Percentiles rank a stretch among this genome's conserved stretches.
Evolutionary conservation across 2,329 filamentous ascomycete genomes (phyloP).

Genomic region (Pseudogymnoascus sp.): DNA sequence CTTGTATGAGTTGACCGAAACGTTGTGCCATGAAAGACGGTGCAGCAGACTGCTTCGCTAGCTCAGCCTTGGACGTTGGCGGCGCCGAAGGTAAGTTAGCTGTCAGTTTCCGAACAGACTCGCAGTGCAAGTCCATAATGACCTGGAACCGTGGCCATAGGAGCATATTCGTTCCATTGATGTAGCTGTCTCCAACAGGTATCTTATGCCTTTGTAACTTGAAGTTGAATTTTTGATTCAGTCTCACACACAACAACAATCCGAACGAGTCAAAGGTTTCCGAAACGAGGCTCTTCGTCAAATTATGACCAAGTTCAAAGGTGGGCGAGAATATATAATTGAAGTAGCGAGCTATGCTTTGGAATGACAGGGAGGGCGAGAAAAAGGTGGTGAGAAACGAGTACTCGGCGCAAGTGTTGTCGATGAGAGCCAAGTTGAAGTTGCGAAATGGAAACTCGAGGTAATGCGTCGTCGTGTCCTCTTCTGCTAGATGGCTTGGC

Average conservation of each 20-base stretch:
- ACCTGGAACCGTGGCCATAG: slow-evolving; percentile 94
- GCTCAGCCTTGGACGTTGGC: slow-evolving; percentile 40
- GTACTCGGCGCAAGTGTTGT: slow-evolving; percentile 93
- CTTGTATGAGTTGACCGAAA: slow-evolving; percentile 89
- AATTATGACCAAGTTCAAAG: slow-evolving; percentile 68
- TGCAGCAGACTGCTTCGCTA: slow-evolving; percentile 62
- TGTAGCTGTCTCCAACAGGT: slow-evolving; percentile 79
- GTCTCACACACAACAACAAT: slow-evolving; percentile 78
- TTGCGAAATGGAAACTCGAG: slow-evolving; percentile 87
- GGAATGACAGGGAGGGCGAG: slow-evolving; percentile 64
- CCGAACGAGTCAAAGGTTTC: slow-evolving; percentile 79
- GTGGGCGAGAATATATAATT: slow-evolving; percentile 83
- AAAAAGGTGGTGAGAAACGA: slow-evolving; percentile 90
- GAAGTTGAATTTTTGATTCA: slow-evolving; percentile 93
- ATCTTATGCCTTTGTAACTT: slow-evolving; percentile 87
- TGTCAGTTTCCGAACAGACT: slow-evolving; percentile 64
- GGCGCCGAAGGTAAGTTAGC: slow-evolving; percentile 43
- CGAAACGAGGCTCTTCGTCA: slow-evolving; percentile 70
- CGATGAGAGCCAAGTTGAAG: slow-evolving; percentile 87
- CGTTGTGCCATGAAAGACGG: slow-evolving; percentile 88
- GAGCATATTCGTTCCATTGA: slow-evolving; percentile 92
- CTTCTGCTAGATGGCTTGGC: slow-evolving; percentile 83
- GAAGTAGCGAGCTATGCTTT: slow-evolving; percentile 75
- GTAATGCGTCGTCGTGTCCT: slow-evolving; percentile 78
- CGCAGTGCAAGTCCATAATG: slow-evolving; percentile 87